Evolutionary conservation across 805 yeast species (phyloP).

Genomic region (Diddensiella transvaalensis): DNA sequence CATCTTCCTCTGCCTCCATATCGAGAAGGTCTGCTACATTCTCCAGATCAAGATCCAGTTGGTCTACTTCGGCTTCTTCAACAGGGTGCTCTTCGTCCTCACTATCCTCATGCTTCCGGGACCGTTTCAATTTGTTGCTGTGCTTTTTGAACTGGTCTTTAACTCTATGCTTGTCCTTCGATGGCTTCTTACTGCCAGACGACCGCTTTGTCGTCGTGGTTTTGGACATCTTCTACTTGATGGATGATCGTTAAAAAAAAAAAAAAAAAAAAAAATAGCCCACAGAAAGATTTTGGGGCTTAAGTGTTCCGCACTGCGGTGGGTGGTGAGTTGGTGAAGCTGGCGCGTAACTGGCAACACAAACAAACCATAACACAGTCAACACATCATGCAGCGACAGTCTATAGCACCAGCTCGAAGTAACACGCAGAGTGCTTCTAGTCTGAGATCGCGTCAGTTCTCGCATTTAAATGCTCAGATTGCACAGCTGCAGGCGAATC

Average conservation of each 20-base stretch:
- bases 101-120: slow-evolving; percentile 2
- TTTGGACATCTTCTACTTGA: slow-evolving; percentile 1
- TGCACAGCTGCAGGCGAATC: slow-evolving; percentile 54
- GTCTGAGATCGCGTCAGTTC: slow-evolving; percentile 39
- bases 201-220: slow-evolving; percentile 1
- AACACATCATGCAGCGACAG: too few species aligned
- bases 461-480: slow-evolving; percentile 50
- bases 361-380: too few species aligned
- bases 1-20: slow-evolving; percentile 21
- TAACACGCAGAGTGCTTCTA: too few species aligned
- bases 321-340: too few species aligned
- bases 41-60: slow-evolving; percentile 25
- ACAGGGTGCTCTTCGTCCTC: slow-evolving; percentile 3
- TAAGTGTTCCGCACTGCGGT: too few species aligned
- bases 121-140: neutral
- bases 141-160: neutral
- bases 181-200: slow-evolving; percentile 2
- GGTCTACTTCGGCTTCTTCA: slow-evolving; percentile 20
- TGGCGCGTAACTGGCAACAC: too few species aligned
- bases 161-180: slow-evolving; percentile 4
- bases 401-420: too few species aligned
- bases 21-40: slow-evolving; percentile 24
- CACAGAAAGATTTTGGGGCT: neutral
- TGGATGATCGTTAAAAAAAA: neutral
- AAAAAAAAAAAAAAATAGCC: neutral